These are phyloP conservation scores for Astragalus glycyphyllos DNA, from an alignment of 306 rosid species.

Conservation along the genomic window DNA sequence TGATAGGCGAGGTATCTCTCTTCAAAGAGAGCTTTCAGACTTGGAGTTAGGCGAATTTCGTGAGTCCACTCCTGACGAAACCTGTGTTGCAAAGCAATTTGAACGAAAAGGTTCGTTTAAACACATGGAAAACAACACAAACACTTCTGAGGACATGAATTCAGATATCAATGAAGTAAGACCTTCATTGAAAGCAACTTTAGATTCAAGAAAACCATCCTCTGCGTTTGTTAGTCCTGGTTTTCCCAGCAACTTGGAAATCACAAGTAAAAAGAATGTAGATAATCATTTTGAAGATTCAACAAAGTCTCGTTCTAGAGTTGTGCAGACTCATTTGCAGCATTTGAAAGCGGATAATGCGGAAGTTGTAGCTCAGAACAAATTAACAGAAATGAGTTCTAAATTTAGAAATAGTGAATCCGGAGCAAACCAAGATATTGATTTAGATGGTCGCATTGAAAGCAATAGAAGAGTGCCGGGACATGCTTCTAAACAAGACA, in stretches of 20 bases:
- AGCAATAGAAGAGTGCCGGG: too few species aligned
- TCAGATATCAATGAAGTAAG: constrained; percentile 64
- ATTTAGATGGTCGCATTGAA: too few species aligned
- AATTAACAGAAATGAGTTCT: too few species aligned
- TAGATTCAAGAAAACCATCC: constrained; percentile 62
- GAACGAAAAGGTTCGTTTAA: constrained; percentile 78
- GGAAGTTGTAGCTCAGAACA: too few species aligned
- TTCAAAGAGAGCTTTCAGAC: constrained; percentile 92
- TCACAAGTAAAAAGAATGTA: too few species aligned
- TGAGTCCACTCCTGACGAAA: constrained; percentile 78
- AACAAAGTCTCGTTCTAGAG: too few species aligned
- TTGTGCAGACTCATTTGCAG: too few species aligned
- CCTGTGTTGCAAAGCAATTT: constrained; percentile 64
- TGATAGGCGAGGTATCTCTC: constrained; percentile 70
- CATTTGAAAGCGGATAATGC: too few species aligned
- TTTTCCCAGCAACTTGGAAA: constrained; percentile 61
- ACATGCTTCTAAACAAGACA: too few species aligned
- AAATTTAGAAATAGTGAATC: too few species aligned
- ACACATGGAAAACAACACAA: constrained; percentile 60
- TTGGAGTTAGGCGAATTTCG: constrained; percentile 97
- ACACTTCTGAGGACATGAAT: constrained; percentile 62
- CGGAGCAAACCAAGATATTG: too few species aligned
- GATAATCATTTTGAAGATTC: too few species aligned
- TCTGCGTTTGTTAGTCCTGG: constrained; percentile 31
- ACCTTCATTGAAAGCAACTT: constrained; percentile 55